Base-by-base conservation (phyloP, 176 grass and related monocot species). In the Luzula sylvatica region DNA sequence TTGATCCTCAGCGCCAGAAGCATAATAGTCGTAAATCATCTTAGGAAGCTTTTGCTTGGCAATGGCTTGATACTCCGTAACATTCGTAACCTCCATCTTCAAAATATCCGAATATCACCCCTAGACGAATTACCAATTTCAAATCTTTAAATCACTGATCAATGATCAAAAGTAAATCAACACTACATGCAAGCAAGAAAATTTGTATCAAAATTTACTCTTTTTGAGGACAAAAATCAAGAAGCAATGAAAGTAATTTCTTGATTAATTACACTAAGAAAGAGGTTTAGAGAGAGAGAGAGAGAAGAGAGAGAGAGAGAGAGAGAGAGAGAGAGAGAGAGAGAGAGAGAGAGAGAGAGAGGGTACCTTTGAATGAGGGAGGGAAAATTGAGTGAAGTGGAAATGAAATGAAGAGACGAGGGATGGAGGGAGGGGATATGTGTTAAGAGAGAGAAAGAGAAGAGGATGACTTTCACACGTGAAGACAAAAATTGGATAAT, bases 31-130 rank as follows among this genome's bases (percentile, higher is more conserved):
- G 8, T 79, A 98, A 1, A 25, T 38, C 92, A 98, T 87, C 77
- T 90, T 98, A 1, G 92, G 86, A 59, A 98, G 71, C 65, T 56
- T 98, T 60, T 83, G 68, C 92, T 80, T 98, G 0, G 92, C 92
- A 29, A 98, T 90, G 52, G 67, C 68, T 71, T 98, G 64, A 58
- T 90, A 98, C 81, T 90, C 92, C 46, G 8, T 80, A 56, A 98
- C 85, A 71, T 98, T 98, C 61, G 92, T 98, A 58, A 90, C 68
- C 78, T 80, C 80, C 72, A 71, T 64, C 6, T 64, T 49, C 41
- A 27, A 11, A 35, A 7, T 45, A 3, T 17, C 23, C 14, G 20
- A 35, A 35, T 28, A 49, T 64, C 26, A 28, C 25, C 25, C 24
- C 44, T 64, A 64, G 3, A 18, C 5, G 44, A 57, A 55, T 11